Percentiles rank a stretch among this genome's conserved stretches.
These are phyloP conservation scores for Macadamia tetraphylla DNA, from an alignment of 164 flowering plant species.

Conservation along the genomic window DNA sequence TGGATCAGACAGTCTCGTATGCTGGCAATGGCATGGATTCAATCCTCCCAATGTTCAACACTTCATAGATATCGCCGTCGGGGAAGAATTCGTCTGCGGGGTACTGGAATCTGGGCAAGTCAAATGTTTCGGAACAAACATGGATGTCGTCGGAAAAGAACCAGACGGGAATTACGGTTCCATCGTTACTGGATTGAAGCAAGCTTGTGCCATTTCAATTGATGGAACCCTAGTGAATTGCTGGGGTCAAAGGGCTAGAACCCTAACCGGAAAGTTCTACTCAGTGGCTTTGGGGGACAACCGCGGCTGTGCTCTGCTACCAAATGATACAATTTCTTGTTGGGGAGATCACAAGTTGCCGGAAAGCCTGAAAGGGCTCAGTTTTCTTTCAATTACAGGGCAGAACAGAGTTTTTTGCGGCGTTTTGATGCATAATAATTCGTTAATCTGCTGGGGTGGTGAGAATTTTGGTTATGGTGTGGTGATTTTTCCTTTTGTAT, in stretches of 20 bases:
- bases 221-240: constrained; percentile 37
- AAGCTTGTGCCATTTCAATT: constrained; percentile 52
- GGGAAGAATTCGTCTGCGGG: constrained; percentile 63
- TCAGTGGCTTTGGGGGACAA: constrained; percentile 58
- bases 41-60: not conserved
- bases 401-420: constrained; percentile 63
- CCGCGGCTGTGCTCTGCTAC: constrained; percentile 48
- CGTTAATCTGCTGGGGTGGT: constrained; percentile 70
- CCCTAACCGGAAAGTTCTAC: constrained; percentile 25
- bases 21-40: constrained; percentile 55
- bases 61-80: constrained; percentile 48
- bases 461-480: constrained; percentile 10
- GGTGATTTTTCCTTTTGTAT: constrained; percentile 32
- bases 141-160: not conserved
- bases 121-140: constrained; percentile 30
- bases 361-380: constrained; percentile 11
- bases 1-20: constrained; percentile 24
- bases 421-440: constrained; percentile 23
- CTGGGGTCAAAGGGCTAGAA: constrained; percentile 47
- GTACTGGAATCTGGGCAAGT: constrained; percentile 26
- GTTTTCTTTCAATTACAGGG: constrained; percentile 39
- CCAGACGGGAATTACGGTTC: constrained; percentile 32
- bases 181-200: constrained; percentile 50
- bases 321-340: constrained; percentile 46
- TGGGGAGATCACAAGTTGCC: constrained; percentile 64